These are phyloP conservation scores for Naganishia sp. DNA, from an alignment of 1,284 basidiomycete genomes.

Conservation along the genomic window DNA sequence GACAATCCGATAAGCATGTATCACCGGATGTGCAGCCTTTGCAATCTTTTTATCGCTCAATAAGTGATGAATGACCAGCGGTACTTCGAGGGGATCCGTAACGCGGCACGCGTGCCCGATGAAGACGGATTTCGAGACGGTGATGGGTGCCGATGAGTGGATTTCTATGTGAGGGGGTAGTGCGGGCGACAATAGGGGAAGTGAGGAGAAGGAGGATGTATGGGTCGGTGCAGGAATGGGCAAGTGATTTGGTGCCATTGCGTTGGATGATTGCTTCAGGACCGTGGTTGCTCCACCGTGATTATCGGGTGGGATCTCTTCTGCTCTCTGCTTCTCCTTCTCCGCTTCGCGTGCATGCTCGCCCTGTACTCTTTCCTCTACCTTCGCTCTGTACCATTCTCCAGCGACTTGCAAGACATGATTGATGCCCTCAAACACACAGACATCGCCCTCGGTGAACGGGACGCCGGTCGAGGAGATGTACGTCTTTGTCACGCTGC, in stretches of 20 bases:
- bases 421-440: constrained; percentile 85
- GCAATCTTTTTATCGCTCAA: constrained; percentile 63
- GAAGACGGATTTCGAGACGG: constrained; percentile 79
- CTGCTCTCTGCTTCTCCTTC: constrained; percentile 14
- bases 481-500: constrained; percentile 74
- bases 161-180: constrained; percentile 66
- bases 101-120: constrained; percentile 79
- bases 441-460: constrained; percentile 71
- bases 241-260: neutral
- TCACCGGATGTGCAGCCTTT: constrained; percentile 80
- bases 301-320: constrained; percentile 36
- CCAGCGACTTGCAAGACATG: constrained; percentile 68
- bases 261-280: neutral
- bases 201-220: constrained; percentile 23
- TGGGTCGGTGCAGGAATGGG: neutral
- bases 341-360: constrained; percentile 65
- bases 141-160: constrained; percentile 70
- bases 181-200: constrained; percentile 6
- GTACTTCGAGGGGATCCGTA: constrained; percentile 73
- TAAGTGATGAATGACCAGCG: constrained; percentile 69
- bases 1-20: constrained; percentile 67
- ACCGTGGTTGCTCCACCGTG: constrained; percentile 7
- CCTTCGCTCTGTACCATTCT: constrained; percentile 69
- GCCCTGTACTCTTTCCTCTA: constrained; percentile 62
- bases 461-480: constrained; percentile 65